Base-by-base conservation (phyloP, 306 rosid species). In the Cicer judaicum region DNA sequence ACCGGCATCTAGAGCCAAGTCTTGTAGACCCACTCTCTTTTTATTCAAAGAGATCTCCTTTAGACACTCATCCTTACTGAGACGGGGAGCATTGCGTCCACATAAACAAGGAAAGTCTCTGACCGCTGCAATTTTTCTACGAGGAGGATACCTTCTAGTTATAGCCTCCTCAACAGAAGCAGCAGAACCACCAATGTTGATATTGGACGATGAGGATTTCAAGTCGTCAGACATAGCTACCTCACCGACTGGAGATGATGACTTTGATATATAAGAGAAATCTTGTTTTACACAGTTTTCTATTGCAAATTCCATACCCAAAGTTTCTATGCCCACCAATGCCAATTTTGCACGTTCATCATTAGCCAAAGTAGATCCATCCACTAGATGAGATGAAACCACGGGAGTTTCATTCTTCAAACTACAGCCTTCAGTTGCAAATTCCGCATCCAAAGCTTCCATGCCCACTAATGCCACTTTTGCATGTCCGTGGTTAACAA, bases 71-170 rank as follows among this genome's bases (percentile, higher is more conserved):
- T 78, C 83, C 68, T 36, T 79, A 64, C 53, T 41, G 16, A 80
- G 79, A 64, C 10, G 61, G 19, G 86, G 72, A 77, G 87, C 89
- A 81, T 82, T 82, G 59, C 80, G 84, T 74, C 98, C 96, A 57
- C 98, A 94, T 8, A 75, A 73, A 77, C 72, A 89, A 63, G 97
- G 98, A 46, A 87, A 90, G 74, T 83, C 79, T 73, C 98, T 85
- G 57, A 80, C 41, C 47, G 97, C 98, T 52, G 95, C 89, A 78
- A 90, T 80, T 62, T 55, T 82, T 82, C 92, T 87, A 72, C 79
- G 87, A 52, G 91, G 91, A 83, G 87, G 86, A 80, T 81, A 83
- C 62, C 80, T 86, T 86, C 77, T 79, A 49, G 78, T 71, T 24
- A 60, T 48, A 64, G 41, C 62, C 72, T 84, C 83, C 73, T 73